Base-by-base conservation (phyloP, 1,284 basidiomycete genomes). In the Boletus sp. region DNA sequence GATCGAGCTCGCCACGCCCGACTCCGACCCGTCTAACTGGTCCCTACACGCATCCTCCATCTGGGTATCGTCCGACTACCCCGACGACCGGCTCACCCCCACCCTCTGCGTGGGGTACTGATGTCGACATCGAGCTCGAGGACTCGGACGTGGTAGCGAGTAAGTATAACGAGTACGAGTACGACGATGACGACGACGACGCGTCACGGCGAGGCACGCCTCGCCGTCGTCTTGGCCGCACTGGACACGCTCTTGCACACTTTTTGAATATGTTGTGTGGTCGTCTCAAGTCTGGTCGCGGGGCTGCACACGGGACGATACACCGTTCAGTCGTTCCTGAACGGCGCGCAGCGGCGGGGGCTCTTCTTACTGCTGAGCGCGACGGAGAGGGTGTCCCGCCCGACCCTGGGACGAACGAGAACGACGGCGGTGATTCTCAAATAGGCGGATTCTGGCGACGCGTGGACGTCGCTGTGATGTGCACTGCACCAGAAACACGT, bases 221-320 rank as follows among this genome's bases (percentile, higher is more conserved):
- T 84, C 56, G 84, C 88, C 56, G 50, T 84, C 29, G 68, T 89
- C 23, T 56, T 88, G 13, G 84, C 84, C 0, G 81, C 86, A n/a
- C n/a, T n/a, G 8, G 87, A 89, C 58, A 88, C 84, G 20, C 66
- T 89, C 2, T 88, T 55, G 50, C 42, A 0, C 53, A 71, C 8
- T 80, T 88, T 45, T 64, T 84, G 26, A 58, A 73, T 5, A 76
- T 81, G 2, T 66, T 88, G 7, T 62, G 64, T 35, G 47, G 56
- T 51, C 75, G 76, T 14, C 69, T 88, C 29, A 69, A 66, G 42
- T 56, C 63, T 88, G 16, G 73, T 88, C 10, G 82, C 82, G 1
- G 86, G 86, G 0, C 57, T 88, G 34, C 86, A 89, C 56, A 88
- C 86, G 0, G 87, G 85, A 3, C 67, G 83, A 45, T 87, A 83